A percentile compares a stretch with the other conserved stretches of the same genome.
phyloP scores from a whole-genome alignment of 2,329 filamentous ascomycete species.

The Colletotrichum lini region DNA sequence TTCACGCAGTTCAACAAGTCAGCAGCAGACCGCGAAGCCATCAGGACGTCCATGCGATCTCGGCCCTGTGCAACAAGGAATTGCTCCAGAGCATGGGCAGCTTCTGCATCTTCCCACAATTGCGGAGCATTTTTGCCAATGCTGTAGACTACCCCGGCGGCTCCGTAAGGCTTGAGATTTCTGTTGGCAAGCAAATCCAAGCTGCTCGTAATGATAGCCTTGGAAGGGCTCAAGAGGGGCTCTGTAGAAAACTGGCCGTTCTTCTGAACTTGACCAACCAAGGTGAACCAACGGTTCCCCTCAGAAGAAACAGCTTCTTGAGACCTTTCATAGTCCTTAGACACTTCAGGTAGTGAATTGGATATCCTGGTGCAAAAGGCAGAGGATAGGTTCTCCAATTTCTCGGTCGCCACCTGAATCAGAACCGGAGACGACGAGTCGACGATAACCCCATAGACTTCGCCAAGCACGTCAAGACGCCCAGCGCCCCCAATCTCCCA shows the following conservation, averaged over 20 bases:
- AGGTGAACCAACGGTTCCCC: slow-evolving; percentile 76
- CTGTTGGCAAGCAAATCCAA: slow-evolving; percentile 62
- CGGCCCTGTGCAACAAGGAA: slow-evolving; percentile 66
- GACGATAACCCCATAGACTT: slow-evolving; percentile 62
- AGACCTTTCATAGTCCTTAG: slow-evolving; percentile 80
- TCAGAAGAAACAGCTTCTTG: slow-evolving; percentile 78
- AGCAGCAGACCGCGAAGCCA: slow-evolving; percentile 77
- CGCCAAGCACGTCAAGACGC: slow-evolving; percentile 58
- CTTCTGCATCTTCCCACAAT: slow-evolving; percentile 55
- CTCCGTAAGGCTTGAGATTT: slow-evolving; percentile 71
- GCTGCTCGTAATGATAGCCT: slow-evolving; percentile 45
- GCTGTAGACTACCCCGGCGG: slow-evolving; percentile 60
- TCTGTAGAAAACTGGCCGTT: slow-evolving; percentile 41
- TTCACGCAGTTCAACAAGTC: slow-evolving; percentile 78
- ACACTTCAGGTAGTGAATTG: slow-evolving; percentile 84
- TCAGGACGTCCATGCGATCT: slow-evolving; percentile 69
- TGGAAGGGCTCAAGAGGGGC: slow-evolving; percentile 51
- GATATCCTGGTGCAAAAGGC: slow-evolving; percentile 77
- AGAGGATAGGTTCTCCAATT: slow-evolving; percentile 76
- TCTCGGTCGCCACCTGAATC: slow-evolving; percentile 63
- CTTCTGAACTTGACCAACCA: slow-evolving; percentile 65
- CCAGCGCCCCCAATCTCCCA: slow-evolving; percentile 48
- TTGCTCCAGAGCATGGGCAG: slow-evolving; percentile 54
- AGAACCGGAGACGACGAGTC: slow-evolving; percentile 59
- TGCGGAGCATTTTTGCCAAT: slow-evolving; percentile 51